Base-by-base conservation (phyloP, 2,329 filamentous ascomycete species). In the Fusarium clavum region DNA sequence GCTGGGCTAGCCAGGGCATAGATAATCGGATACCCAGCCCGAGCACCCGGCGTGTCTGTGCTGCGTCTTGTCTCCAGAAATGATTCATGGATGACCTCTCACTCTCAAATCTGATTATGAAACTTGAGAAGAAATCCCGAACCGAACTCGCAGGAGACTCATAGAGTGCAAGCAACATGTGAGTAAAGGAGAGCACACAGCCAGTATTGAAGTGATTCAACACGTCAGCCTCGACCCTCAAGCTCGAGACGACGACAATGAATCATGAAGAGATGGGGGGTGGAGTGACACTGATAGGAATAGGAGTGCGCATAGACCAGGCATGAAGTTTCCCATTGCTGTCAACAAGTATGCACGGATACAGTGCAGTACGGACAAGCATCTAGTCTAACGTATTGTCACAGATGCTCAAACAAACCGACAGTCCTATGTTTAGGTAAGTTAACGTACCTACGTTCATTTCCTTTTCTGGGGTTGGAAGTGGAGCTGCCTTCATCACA, bases 21-120 rank as follows among this genome's bases (percentile, higher is more conserved):
- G 38, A 66, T 54, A 48, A 40, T 44, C 63, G 46, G 67, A 56
- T 45, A 45, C 48, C 55, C 30, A 57, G 25, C 48, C 67, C 67
- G 58, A 51, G 46, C 51, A 27, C 38, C 63, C 67, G 58, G 67
- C 44, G 27, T 48, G 63, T 60, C 61, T 61, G 55, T 68, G 67
- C 62, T 55, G 49, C 44, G 30, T 49, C 44, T 46, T 51, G 30
- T 58, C 66, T 58, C 56, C 48, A 43, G 54, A 57, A 54, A 52
- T 52, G 34, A 52, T 52, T 52, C 49, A 52, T 52, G 34, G 34
- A 52, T 44, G 48, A 54, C 57, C 58, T 49, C 53, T 55, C 43
- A 64, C 24, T 38, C 30, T 47, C 25, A 47, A 46, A 43, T 54
- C 24, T n/a, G 24, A n/a, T 52, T 24, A 41, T 52, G 18, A 38